Percentiles rank a stretch among this genome's conserved stretches.
These are phyloP conservation scores for Coemansia sp. DNA, from an alignment of 192 early-diverging fungal genomes.

Conservation along the genomic window DNA sequence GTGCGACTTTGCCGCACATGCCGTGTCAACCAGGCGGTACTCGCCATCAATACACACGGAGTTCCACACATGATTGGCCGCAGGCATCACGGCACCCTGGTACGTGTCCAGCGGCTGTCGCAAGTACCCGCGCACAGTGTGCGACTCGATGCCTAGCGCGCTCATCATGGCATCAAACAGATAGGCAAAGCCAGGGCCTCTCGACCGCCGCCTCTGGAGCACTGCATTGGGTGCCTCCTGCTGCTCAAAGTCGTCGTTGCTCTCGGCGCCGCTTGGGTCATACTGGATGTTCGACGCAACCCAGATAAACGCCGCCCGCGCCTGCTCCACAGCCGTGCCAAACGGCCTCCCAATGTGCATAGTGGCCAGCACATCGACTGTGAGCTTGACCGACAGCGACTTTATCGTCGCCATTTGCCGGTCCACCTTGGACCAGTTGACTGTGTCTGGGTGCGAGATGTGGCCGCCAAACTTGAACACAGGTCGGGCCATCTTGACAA, in stretches of 20 bases:
- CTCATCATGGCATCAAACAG: conserved; percentile 51
- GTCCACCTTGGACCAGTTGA: conserved; percentile 61
- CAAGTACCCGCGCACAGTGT: conserved; percentile 49
- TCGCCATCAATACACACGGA: conserved; percentile 52
- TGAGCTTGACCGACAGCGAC: conserved; percentile 58
- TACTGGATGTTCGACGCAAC: conserved; percentile 64
- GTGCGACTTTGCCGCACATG: conserved; percentile 45
- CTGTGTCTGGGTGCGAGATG: conserved; percentile 39
- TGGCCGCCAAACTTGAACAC: conserved; percentile 49
- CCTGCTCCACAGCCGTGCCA: conserved; percentile 55
- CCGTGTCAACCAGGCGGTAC: conserved; percentile 50
- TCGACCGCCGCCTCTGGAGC: conserved; percentile 48
- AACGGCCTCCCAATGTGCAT: conserved; percentile 69
- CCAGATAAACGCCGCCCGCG: conserved; percentile 68
- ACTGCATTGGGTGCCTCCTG: conserved; percentile 41
- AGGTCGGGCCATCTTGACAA: conserved; percentile 44
- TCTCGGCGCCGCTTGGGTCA: conserved; percentile 37
- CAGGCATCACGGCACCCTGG: conserved; percentile 42
- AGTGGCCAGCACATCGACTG: conserved; percentile 58
- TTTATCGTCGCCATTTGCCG: conserved; percentile 64
- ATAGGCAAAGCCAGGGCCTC: conserved; percentile 51
- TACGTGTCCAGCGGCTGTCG: conserved; percentile 50
- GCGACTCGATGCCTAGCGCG: conserved; percentile 49
- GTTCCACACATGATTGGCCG: conserved; percentile 56
- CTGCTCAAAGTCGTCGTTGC: conserved; percentile 44